These are phyloP conservation scores for Candida verbasci DNA, from an alignment of 805 yeast genomes.

Conservation along the genomic window DNA sequence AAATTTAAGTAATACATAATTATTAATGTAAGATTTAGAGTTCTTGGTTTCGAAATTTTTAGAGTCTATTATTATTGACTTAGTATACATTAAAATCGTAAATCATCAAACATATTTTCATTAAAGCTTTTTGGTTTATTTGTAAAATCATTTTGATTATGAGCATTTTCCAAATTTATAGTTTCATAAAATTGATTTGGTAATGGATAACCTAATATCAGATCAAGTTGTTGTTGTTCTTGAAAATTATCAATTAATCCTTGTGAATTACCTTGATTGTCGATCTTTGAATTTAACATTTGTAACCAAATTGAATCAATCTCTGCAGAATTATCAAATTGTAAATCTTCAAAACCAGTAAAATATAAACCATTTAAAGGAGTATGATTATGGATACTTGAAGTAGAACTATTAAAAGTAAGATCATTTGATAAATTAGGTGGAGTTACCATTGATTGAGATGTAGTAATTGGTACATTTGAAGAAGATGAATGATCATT, in stretches of 20 bases:
- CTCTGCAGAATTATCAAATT: conserved; percentile 16
- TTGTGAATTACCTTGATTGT: conserved; percentile 1
- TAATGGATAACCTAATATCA: not conserved
- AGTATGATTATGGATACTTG: conserved; percentile 1
- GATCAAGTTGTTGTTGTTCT: not conserved
- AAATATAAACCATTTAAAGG: conserved; percentile 1
- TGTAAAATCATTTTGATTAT: not conserved
- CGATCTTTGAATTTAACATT: conserved; percentile 13
- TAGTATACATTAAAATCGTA: no score
- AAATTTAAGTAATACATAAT: no score
- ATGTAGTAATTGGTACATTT: not conserved
- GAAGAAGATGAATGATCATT: not conserved
- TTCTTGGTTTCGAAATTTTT: no score
- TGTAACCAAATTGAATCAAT: conserved; percentile 28
- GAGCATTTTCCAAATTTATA: not conserved
- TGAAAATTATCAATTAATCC: not conserved
- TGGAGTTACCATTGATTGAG: not conserved
- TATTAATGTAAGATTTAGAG: no score
- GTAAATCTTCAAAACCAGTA: conserved; percentile 13
- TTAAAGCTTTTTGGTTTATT: no score
- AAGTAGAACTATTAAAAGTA: not conserved
- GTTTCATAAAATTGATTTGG: conserved; percentile 1
- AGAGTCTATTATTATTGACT: no score
- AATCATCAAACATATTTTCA: no score
- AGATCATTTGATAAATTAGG: not conserved